phyloP scores from a whole-genome alignment of 2,329 filamentous ascomycete genomes.

The Exserohilum rostratum region DNA sequence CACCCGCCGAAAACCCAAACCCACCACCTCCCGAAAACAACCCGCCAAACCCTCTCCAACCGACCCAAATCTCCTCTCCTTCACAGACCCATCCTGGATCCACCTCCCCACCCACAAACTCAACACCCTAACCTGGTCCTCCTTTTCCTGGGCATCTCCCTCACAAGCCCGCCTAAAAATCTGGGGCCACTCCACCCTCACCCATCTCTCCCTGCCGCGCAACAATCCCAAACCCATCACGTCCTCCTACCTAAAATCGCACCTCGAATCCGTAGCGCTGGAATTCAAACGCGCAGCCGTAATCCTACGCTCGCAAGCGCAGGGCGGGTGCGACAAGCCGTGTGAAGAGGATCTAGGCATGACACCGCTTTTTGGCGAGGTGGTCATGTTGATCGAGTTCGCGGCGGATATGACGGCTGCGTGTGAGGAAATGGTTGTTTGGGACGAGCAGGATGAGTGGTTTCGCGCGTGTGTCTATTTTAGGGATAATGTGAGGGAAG shows the following conservation, averaged over 20 bases:
- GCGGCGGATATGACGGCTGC: conserved; percentile 1
- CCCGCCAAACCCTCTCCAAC: not conserved
- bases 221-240: not conserved
- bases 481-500: not conserved
- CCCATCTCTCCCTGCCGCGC: not conserved
- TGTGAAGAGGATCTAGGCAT: not conserved
- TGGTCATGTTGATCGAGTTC: not conserved
- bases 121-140: not conserved
- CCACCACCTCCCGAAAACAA: not conserved
- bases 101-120: not conserved
- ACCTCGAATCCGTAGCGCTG: not conserved
- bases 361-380: conserved; percentile 5
- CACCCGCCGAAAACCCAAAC: not conserved
- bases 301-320: conserved; percentile 2
- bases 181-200: not conserved
- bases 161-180: not conserved
- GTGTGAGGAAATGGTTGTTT: not conserved
- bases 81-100: not conserved
- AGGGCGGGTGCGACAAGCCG: not conserved
- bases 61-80: not conserved
- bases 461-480: conserved; percentile 3
- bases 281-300: conserved; percentile 2
- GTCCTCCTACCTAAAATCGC: not conserved
- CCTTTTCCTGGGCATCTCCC: conserved; percentile 1
- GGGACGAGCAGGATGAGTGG: not conserved